A percentile compares a stretch with the other conserved stretches of the same genome.
These are phyloP conservation scores for Schizophyllum amplum DNA, from an alignment of 1,284 basidiomycete species.

Conservation along the genomic window DNA sequence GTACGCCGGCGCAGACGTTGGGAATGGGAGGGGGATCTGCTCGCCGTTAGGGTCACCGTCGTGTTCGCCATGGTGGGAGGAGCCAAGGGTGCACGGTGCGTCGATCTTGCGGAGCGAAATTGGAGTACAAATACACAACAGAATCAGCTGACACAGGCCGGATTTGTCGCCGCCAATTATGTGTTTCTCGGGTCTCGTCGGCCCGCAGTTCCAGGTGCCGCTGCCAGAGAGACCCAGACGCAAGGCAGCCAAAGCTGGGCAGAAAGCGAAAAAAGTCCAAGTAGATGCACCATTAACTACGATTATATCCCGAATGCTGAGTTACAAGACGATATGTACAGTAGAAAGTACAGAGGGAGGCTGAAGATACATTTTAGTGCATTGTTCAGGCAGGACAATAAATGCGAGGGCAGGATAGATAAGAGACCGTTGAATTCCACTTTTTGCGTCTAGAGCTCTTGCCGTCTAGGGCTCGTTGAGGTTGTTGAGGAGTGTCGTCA, in stretches of 20 bases:
- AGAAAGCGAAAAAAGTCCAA: not conserved
- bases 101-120: not conserved
- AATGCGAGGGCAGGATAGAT: constrained; percentile 7
- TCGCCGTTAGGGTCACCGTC: not conserved
- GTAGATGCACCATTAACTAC: not conserved
- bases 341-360: constrained; percentile 2
- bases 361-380: constrained; percentile 8
- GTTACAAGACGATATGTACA: not conserved
- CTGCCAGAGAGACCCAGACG: not conserved
- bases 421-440: constrained; percentile 13
- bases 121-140: not conserved
- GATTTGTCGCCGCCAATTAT: not conserved
- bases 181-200: not conserved
- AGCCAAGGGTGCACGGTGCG: not conserved
- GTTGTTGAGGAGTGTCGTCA: constrained; percentile 92
- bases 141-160: not conserved
- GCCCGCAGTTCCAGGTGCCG: not conserved
- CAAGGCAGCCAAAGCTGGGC: not conserved
- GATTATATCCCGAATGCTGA: not conserved
- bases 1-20: constrained; percentile 47
- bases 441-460: constrained; percentile 38
- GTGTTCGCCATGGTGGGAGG: not conserved
- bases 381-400: not conserved
- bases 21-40: not conserved
- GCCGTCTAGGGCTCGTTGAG: constrained; percentile 65